phyloP scores from a whole-genome alignment of 108 stramenopile genomes.

The Aurantiochytrium sp. region DNA sequence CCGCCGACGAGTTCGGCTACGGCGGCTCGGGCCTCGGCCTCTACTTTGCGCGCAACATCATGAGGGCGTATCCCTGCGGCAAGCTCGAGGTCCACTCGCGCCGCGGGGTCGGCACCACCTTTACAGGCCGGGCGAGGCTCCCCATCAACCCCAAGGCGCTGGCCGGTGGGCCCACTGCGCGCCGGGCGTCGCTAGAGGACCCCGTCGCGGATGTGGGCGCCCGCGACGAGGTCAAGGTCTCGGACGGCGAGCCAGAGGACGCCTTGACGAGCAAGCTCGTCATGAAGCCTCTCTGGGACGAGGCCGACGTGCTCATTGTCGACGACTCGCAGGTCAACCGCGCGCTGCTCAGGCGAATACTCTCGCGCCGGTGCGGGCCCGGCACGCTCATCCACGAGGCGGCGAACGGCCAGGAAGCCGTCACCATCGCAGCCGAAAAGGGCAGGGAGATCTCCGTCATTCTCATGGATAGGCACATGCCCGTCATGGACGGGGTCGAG shows the following conservation, averaged over 20 bases:
- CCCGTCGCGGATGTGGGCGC: too few relatives aligned
- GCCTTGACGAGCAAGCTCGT: neutral
- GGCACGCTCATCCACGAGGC: neutral
- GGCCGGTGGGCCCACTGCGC: constrained; percentile 28
- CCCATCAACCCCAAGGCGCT: constrained; percentile 37
- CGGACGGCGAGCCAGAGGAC: too few relatives aligned
- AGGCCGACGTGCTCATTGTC: neutral
- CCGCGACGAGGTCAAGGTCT: too few relatives aligned
- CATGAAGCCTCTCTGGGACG: neutral
- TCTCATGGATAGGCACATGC: constrained; percentile 70
- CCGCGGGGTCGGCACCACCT: neutral
- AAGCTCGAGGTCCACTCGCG: neutral
- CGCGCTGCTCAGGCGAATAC: neutral
- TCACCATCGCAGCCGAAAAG: neutral
- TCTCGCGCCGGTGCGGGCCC: neutral
- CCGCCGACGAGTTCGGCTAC: neutral
- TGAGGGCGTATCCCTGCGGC: neutral
- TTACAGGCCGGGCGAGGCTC: neutral
- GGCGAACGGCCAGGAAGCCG: neutral
- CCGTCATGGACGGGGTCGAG: constrained; percentile 64
- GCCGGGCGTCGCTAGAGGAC: too few relatives aligned
- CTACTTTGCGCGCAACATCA: neutral
- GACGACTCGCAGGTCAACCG: neutral
- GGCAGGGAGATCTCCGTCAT: constrained; percentile 46
- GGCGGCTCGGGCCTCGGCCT: constrained; percentile 37